phyloP scores from a whole-genome alignment of 441 rosid species.

The Manihot esculenta region DNA sequence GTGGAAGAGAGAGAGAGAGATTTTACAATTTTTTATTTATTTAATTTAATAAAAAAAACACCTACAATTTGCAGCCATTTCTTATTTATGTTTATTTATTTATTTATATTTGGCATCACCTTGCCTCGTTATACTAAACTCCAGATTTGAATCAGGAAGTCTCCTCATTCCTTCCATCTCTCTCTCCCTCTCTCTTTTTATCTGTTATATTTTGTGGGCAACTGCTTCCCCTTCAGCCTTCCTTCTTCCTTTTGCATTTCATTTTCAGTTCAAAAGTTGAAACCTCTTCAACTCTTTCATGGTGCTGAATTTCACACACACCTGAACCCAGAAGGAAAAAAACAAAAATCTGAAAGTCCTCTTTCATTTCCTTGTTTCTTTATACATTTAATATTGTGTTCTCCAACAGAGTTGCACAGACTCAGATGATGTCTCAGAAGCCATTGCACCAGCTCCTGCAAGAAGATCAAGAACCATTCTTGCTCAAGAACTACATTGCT shows the following conservation, averaged over 20 bases:
- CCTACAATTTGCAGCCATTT: slow-evolving; percentile 17
- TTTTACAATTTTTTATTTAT: too few relatives aligned
- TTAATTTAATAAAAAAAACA: too few relatives aligned
- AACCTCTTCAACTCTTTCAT: slow-evolving; percentile 45
- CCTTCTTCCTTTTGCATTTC: slow-evolving; percentile 6
- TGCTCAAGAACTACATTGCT: slow-evolving; percentile 62
- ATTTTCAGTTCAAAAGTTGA: slow-evolving; percentile 42
- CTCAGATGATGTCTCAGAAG: slow-evolving; percentile 47
- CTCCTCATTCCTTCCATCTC: slow-evolving; percentile 39
- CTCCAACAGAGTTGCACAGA: not conserved
- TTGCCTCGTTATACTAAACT: slow-evolving; percentile 50
- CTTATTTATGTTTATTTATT: not conserved
- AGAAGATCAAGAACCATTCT: slow-evolving; percentile 91
- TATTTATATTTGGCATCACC: slow-evolving; percentile 13
- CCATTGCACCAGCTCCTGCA: slow-evolving; percentile 62
- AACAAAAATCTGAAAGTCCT: not conserved
- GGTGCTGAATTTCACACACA: slow-evolving; percentile 28
- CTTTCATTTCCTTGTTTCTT: not conserved
- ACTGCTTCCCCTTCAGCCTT: slow-evolving; percentile 7
- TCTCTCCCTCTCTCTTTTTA: slow-evolving; percentile 1
- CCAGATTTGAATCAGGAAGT: slow-evolving; percentile 59
- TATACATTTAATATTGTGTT: too few relatives aligned
- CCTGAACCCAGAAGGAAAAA: not conserved
- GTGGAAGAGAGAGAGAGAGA: too few relatives aligned
- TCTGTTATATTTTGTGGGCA: slow-evolving; percentile 18